Conservation (phyloP, 352 stramenopile genomes). For the Paralagenidium karlingii region DNA sequence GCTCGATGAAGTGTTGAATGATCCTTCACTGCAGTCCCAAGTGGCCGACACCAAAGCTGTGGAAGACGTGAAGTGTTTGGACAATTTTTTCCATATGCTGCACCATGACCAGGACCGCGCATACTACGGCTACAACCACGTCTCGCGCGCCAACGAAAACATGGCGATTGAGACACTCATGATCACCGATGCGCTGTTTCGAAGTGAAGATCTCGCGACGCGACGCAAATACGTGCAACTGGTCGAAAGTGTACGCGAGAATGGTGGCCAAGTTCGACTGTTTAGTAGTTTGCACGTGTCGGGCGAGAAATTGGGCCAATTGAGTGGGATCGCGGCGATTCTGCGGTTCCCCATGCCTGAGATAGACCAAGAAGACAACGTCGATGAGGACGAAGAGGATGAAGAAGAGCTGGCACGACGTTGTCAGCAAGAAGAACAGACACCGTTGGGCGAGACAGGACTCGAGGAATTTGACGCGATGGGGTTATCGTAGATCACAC, state of each 20-base stretch:
- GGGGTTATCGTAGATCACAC: slow-evolving; percentile 1
- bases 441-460: no score
- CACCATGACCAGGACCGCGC: slow-evolving; percentile 91
- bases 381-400: slow-evolving; percentile 27
- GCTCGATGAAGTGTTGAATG: slow-evolving; percentile 94
- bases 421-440: no score
- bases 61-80: slow-evolving; percentile 84
- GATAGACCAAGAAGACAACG: slow-evolving; percentile 86
- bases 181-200: slow-evolving; percentile 93
- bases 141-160: slow-evolving; percentile 84
- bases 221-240: slow-evolving; percentile 90
- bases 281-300: slow-evolving; percentile 94
- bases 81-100: slow-evolving; percentile 95
- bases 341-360: slow-evolving; percentile 94
- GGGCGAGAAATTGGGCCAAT: slow-evolving; percentile 90
- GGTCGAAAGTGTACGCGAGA: slow-evolving; percentile 87
- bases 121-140: slow-evolving; percentile 95
- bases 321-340: slow-evolving; percentile 93
- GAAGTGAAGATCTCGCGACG: slow-evolving; percentile 79
- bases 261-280: slow-evolving; percentile 86
- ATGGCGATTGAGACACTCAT: slow-evolving; percentile 92
- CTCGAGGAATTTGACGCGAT: background rate
- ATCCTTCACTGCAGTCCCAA: slow-evolving; percentile 82
- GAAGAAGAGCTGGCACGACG: no score
- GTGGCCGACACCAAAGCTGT: slow-evolving; percentile 93